These are phyloP conservation scores for Cystobasidium slooffiae DNA, from an alignment of 1,284 basidiomycete species.

Conservation along the genomic window DNA sequence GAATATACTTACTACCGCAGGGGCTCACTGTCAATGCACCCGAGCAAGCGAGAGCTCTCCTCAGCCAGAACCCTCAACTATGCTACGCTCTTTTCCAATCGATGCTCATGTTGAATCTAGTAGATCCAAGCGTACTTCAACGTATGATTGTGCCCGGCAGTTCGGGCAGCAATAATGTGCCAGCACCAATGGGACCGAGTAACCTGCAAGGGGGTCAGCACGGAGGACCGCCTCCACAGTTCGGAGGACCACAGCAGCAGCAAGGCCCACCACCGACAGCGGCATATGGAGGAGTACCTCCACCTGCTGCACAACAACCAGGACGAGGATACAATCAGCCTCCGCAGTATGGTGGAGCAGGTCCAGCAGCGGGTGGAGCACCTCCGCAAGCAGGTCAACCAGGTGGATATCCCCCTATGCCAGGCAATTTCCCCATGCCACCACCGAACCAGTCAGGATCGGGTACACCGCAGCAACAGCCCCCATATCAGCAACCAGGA, in stretches of 20 bases:
- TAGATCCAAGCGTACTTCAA: conserved; percentile 81
- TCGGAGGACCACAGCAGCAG: conserved; percentile 47
- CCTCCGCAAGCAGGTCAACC: conserved; percentile 16
- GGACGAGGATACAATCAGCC: conserved; percentile 7
- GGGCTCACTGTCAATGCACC: conserved; percentile 87
- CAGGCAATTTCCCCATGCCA: conserved; percentile 25
- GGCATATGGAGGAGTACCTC: conserved; percentile 12
- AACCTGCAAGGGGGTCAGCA: conserved; percentile 27
- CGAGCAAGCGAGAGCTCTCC: conserved; percentile 80
- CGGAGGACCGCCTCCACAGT: conserved; percentile 47
- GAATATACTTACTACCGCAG: conserved; percentile 58
- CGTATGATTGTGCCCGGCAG: conserved; percentile 57
- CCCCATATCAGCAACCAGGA: not conserved
- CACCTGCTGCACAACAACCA: conserved; percentile 7
- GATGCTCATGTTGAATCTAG: conserved; percentile 89
- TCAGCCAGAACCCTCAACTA: conserved; percentile 85
- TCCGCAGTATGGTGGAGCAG: conserved; percentile 3
- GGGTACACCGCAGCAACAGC: conserved; percentile 33
- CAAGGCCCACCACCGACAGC: not conserved
- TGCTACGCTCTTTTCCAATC: conserved; percentile 97
- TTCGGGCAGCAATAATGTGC: conserved; percentile 24
- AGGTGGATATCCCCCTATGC: conserved; percentile 11
- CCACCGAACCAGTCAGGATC: conserved; percentile 5
- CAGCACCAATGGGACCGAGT: conserved; percentile 30
- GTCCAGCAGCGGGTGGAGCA: not conserved